Evolutionary conservation across 192 early-diverging fungal genomes (phyloP).

Genomic region (Lobosporangium transversale): DNA sequence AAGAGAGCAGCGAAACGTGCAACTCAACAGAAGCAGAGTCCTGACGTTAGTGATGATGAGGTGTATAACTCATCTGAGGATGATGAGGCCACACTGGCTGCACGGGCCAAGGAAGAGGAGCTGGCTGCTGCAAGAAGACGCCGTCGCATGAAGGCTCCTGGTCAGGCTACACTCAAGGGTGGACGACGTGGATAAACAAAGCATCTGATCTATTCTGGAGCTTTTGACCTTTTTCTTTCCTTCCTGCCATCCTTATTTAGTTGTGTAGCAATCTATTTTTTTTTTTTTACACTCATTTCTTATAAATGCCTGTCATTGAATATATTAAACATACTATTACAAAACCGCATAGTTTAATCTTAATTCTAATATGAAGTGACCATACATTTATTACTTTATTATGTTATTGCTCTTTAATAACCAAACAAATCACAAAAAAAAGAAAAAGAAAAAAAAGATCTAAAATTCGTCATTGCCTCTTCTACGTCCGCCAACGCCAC

Average conservation of each 20-base stretch:
- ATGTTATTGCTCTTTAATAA: no score
- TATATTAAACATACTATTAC: no score
- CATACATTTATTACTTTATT: background rate
- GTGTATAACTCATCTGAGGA: slow-evolving; percentile 10
- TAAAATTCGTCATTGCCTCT: slow-evolving; percentile 62
- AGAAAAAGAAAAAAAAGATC: background rate
- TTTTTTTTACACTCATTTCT: no score
- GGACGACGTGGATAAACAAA: slow-evolving; percentile 37
- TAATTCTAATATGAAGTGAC: no score
- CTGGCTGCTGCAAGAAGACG: slow-evolving; percentile 49
- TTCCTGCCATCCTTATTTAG: no score
- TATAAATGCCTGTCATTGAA: no score
- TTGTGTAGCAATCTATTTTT: no score
- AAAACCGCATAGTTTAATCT: no score
- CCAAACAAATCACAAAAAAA: background rate
- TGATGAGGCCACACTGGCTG: slow-evolving; percentile 30
- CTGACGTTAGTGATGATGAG: slow-evolving; percentile 38
- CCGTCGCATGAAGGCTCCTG: slow-evolving; percentile 50
- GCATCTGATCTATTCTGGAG: no score
- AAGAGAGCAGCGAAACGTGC: slow-evolving; percentile 44
- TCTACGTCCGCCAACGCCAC: slow-evolving; percentile 67
- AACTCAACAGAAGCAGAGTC: slow-evolving; percentile 35
- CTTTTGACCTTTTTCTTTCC: no score
- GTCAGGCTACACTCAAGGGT: slow-evolving; percentile 50
- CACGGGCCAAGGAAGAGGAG: slow-evolving; percentile 47